Evolutionary conservation across 208 protist genomes (phyloP), one percentile per base, ranked within the genome.

Genomic region (Angomonas deanei): DNA sequence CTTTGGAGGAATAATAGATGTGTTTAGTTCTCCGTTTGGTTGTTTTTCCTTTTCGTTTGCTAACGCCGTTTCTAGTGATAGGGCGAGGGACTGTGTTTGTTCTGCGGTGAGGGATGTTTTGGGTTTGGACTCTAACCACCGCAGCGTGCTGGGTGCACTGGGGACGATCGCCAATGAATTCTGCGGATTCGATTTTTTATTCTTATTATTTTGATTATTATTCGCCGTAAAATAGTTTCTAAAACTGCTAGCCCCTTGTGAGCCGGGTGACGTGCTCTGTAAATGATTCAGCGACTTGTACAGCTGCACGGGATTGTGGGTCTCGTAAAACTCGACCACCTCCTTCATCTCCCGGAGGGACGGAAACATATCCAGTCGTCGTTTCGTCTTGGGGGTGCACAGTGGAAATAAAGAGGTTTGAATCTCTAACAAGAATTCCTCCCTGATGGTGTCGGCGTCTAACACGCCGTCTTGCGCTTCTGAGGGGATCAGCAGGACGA

Each of bases 401-500:
- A 50, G 42, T 8, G 42, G 42, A n/a, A 50, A 50, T 10, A 50
- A 19, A 23, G 42, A 50, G 42, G 42, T 50, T 50, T 50, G 42
- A 26, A 50, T 50, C 8, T 50, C 42, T 26, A 50, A 19, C 23
- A 50, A n/a, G 4, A 50, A 10, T 50, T 50, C 42, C 42, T 50
- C 42, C 42, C 23, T 50, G 8, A 50, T 50, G 17, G 15, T 23
- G 8, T 34, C 92, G 76, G 15, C 88, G 73, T 66, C 5, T 99
- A 67, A 15, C 61, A 72, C 34, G 47, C 15, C 69, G 98, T 92
- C 48, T 94, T 92, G 66, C 98, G 10, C 15, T 3, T 56, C 50
- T 28, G 21, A 32, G 4, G 99, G 99, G 13, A 97, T 81, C 71
- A 99, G 98, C 38, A 99, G 71, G n/a, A 82, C 56, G 30, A 94